Conservation (phyloP, 768 basidiomycete genomes). For the Lactifluus rugatus region DNA sequence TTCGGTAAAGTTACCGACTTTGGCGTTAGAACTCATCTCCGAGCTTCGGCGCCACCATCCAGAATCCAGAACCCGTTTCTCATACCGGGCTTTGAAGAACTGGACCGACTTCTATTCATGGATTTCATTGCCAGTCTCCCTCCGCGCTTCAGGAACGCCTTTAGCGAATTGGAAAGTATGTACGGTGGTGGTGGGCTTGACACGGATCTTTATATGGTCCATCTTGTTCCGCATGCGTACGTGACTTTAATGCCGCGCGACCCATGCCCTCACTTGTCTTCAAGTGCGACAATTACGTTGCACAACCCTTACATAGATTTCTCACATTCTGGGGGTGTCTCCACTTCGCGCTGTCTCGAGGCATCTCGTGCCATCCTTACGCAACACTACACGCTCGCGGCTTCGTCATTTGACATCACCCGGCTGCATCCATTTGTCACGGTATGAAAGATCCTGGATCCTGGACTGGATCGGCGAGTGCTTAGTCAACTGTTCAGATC, state of each 20-base stretch:
- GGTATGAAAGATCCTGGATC: constrained; percentile 33
- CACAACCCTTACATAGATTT: constrained; percentile 81
- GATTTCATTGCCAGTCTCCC: constrained; percentile 69
- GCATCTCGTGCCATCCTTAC: constrained; percentile 66
- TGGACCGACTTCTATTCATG: constrained; percentile 57
- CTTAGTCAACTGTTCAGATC: constrained; percentile 38
- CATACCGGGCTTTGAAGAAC: constrained; percentile 52
- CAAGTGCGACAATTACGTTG: constrained; percentile 77
- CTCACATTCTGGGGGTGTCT: constrained; percentile 49
- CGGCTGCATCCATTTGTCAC: constrained; percentile 75
- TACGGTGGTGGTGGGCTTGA: constrained; percentile 52
- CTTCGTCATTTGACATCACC: constrained; percentile 73
- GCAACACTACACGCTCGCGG: constrained; percentile 69
- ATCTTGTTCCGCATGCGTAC: constrained; percentile 79
- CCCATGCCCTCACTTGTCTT: constrained; percentile 2
- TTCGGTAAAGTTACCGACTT: constrained; percentile 82
- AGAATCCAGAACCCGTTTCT: constrained; percentile 67
- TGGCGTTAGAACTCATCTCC: constrained; percentile 66
- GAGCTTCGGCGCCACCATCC: constrained; percentile 53
- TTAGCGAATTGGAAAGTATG: constrained; percentile 49
- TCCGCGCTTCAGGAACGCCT: constrained; percentile 51
- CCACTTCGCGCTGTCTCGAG: constrained; percentile 63
- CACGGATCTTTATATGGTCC: constrained; percentile 81
- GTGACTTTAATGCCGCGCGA: constrained; percentile 26
- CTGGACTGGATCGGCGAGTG: not conserved